Base-by-base conservation (phyloP, 352 stramenopile species). In the Globisporangium barbulae region DNA sequence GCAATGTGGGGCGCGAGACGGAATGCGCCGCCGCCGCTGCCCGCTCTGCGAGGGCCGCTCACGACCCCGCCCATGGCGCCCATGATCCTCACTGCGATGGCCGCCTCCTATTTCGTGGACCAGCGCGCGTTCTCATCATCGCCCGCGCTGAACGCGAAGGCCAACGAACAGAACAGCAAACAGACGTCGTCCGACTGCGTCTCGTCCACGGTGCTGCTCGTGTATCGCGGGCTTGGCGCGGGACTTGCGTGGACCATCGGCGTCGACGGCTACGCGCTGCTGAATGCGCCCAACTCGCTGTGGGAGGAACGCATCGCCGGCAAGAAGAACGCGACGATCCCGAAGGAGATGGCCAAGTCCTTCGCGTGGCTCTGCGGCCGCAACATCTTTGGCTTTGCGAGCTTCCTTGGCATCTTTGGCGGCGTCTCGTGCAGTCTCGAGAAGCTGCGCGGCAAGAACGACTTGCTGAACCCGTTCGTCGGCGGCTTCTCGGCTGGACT, bases 221-320 rank as follows among this genome's bases (percentile, higher is more conserved):
- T 90, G 47, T 82, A 74, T 48, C 78, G 83, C 53, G 85, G 85
- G 7, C 33, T 92, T 21, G 80, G 81, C 25, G 78, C 85, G 13
- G 85, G 85, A 25, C 30, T 89, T 12, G 83, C 84, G 28, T 94
- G 85, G 85, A 92, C 85, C 3, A 70, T 94, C n/a, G 78, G 69
- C 42, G 82, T 90, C 39, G 85, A 94, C 45, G 71, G 72, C 15
- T 94, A 94, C 65, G 70, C 61, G 37, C 52, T 92, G 33, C 55
- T 87, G 17, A 68, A 64, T 17, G 70, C 72, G 17, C 70, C 75
- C 4, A 69, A 81, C 8, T 30, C 31, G 3, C 59, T 81, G 35
- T 89, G 78, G 81, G 59, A 48, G 4, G 66, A 81, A 41, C 69
- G 66, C 31, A 53, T 87, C 28, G 71, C 66, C 9, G 63, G 41